These are phyloP conservation scores for Emmonsiellopsis sp. DNA, from an alignment of 2,329 filamentous ascomycete species.

Conservation along the genomic window DNA sequence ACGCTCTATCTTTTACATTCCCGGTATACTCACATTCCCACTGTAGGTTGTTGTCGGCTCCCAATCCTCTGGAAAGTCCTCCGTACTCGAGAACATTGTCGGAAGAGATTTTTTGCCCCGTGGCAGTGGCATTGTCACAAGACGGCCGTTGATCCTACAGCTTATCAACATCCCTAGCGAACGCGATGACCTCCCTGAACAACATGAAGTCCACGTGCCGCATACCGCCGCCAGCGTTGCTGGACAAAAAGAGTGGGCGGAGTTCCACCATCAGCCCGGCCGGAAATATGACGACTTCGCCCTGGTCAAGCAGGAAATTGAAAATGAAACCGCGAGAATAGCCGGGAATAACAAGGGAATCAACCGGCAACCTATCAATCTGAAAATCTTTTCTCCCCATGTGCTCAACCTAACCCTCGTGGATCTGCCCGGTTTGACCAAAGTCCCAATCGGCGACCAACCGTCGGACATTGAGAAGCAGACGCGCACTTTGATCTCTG, in stretches of 20 bases:
- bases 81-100: slow-evolving; percentile 97
- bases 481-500: slow-evolving; percentile 88
- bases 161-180: slow-evolving; percentile 88
- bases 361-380: slow-evolving; percentile 92
- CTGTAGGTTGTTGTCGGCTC: slow-evolving; percentile 90
- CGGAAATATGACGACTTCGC: slow-evolving; percentile 83
- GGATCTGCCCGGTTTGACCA: slow-evolving; percentile 90
- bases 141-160: slow-evolving; percentile 88
- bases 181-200: slow-evolving; percentile 57
- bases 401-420: slow-evolving; percentile 94
- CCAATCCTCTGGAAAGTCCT: slow-evolving; percentile 96
- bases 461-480: slow-evolving; percentile 98
- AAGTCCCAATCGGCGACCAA: slow-evolving; percentile 97
- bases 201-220: slow-evolving; percentile 57
- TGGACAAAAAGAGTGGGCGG: slow-evolving; percentile 69
- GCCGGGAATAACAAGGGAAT: slow-evolving; percentile 97
- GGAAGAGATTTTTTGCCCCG: slow-evolving; percentile 93
- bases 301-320: slow-evolving; percentile 92
- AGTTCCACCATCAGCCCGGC: slow-evolving; percentile 91
- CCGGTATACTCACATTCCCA: slow-evolving; percentile 1
- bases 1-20: neutral
- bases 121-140: slow-evolving; percentile 92
- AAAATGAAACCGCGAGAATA: slow-evolving; percentile 91
- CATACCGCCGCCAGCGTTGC: slow-evolving; percentile 70
- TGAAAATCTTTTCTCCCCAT: slow-evolving; percentile 96